Percentiles rank a stretch among this genome's conserved stretches.
Evolutionary conservation across 2,329 filamentous ascomycete species (phyloP).

Genomic region (Rhynchosporium graminicola): DNA sequence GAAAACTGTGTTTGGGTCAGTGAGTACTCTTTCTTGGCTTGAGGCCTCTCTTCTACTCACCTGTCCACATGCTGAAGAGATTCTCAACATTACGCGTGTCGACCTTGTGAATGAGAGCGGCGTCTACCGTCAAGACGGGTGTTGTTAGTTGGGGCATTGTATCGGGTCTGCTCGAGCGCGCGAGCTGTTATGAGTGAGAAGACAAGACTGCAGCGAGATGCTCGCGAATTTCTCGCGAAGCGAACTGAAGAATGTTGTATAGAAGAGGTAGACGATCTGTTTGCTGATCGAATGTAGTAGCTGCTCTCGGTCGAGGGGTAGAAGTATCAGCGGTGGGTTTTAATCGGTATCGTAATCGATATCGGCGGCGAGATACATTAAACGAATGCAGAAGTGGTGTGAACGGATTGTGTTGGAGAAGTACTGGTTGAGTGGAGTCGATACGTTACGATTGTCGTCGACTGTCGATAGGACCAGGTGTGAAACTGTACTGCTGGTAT

Average conservation of each 20-base stretch:
- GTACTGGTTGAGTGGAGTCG: conserved; percentile 21
- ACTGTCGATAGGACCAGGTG: conserved; percentile 10
- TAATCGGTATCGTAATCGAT: conserved; percentile 35
- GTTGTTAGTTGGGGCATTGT: conserved; percentile 81
- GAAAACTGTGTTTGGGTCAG: conserved; percentile 63
- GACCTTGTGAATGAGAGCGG: conserved; percentile 89
- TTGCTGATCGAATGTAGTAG: conserved; percentile 6
- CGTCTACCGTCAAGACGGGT: conserved; percentile 88
- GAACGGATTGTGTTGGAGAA: conserved; percentile 11
- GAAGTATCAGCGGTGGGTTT: conserved; percentile 13
- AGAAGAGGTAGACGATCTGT: conserved; percentile 9
- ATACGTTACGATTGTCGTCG: conserved; percentile 15
- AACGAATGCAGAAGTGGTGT: conserved; percentile 21
- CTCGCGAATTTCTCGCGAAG: conserved; percentile 39
- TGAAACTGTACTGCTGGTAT: conserved; percentile 5
- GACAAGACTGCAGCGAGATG: conserved; percentile 35
- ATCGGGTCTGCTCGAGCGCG: conserved; percentile 36
- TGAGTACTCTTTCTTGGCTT: not conserved
- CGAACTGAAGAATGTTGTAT: conserved; percentile 8
- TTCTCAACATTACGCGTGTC: conserved; percentile 92
- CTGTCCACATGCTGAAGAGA: conserved; percentile 95
- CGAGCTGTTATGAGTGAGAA: conserved; percentile 35
- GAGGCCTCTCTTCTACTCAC: conserved; percentile 53
- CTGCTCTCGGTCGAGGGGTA: conserved; percentile 5
- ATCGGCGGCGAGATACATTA: conserved; percentile 28